Conservation (phyloP, 1,139 yeast genomes). For the Suhomyces kunorum region DNA sequence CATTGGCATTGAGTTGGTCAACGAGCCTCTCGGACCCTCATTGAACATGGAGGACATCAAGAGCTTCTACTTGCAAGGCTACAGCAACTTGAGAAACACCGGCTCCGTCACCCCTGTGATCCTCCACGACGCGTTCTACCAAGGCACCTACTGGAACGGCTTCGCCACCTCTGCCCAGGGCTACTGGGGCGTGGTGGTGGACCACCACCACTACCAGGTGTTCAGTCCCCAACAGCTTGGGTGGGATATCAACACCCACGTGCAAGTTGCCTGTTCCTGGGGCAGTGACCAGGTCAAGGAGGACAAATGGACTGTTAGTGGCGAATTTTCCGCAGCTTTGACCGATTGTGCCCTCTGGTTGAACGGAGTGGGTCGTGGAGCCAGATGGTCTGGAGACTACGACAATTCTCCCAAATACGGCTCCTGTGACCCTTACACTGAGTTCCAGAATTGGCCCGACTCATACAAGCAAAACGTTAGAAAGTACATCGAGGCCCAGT, state of each 20-base stretch:
- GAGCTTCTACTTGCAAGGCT: constrained; percentile 59
- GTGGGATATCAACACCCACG: constrained; percentile 59
- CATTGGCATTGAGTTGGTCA: constrained; percentile 79
- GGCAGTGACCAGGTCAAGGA: constrained; percentile 56
- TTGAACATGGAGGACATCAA: constrained; percentile 61
- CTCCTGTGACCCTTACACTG: constrained; percentile 60
- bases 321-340: constrained; percentile 94
- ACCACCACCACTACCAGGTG: constrained; percentile 92
- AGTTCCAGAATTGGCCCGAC: constrained; percentile 60
- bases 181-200: constrained; percentile 71
- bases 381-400: constrained; percentile 78
- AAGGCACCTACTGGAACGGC: constrained; percentile 61
- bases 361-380: constrained; percentile 87
- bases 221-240: constrained; percentile 65
- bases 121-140: constrained; percentile 76
- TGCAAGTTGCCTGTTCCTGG: constrained; percentile 61
- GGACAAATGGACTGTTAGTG: constrained; percentile 73
- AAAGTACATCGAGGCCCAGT: constrained; percentile 80
- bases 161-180: constrained; percentile 39
- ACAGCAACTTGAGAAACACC: constrained; percentile 47
- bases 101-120: constrained; percentile 56
- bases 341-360: constrained; percentile 93
- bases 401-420: constrained; percentile 56
- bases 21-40: constrained; percentile 83
- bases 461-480: constrained; percentile 61